Evolutionary conservation across 345 rosid species (phyloP), one percentile per base, ranked within the genome.

Genomic region (Dovyalis caffra): DNA sequence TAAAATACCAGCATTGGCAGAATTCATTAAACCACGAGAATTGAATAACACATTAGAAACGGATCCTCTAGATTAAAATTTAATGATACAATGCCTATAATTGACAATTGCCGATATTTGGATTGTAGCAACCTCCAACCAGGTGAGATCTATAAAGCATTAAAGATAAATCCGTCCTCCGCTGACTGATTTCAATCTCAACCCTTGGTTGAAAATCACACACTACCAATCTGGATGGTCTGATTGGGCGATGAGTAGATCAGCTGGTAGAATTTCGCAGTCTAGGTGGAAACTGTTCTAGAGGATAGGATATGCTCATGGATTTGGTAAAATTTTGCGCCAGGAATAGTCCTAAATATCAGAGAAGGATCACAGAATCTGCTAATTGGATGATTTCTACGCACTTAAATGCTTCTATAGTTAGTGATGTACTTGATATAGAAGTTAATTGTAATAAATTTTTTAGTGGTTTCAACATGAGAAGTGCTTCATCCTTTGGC

Each of bases 181-280:
- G 15, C 69, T 20, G 32, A 38, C 23, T 64, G 32, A 74, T 69
- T 51, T 74, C 33, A 60, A n/a, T 7, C 68, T 49, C 56, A 49
- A 20, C 56, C 56, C 56, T 20, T 49, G 56, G n/a, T 20, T 6
- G 23, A 14, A 43, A 43, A 43, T 14, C 47, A 43, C 47, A 14
- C 3, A 0, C 47, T 43, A 2, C 47, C 47, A 43, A 31, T 8
- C 6, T 31, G 61, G 43, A 29, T 40, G 29, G 18, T n/a, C 31
- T 43, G 1, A 26, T 21, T 45, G 15, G n/a, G 31, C 23, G 34
- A 23, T n/a, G 9, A 64, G 18, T 63, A 47, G 25, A 49, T 18
- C 1, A 72, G 56, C n/a, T 61, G 20, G 43, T 16, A 29, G 28
- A 37, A 43, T 47, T n/a, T 20, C 6, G 8, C 62, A 31, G 33